A percentile compares a stretch with the other conserved stretches of the same genome.
phyloP scores from a whole-genome alignment of 345 rosid species.

The Brassica rapa region DNA sequence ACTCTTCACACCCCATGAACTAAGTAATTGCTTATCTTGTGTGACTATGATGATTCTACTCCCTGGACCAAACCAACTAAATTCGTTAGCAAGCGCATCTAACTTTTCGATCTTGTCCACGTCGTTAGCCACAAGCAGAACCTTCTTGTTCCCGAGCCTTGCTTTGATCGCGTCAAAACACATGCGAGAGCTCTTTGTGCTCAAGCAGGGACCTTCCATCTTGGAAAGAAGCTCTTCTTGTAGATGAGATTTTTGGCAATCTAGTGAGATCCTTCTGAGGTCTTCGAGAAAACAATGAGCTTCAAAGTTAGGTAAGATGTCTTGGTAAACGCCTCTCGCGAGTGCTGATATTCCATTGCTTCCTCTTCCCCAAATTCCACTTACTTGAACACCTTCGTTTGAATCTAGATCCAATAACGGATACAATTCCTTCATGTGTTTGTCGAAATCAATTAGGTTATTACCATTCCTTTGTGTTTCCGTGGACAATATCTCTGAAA shows the following conservation, averaged over 20 bases:
- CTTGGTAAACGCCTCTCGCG: background rate
- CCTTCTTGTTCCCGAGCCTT: slow-evolving; percentile 27
- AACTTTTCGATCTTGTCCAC: slow-evolving; percentile 32
- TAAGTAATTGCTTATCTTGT: slow-evolving; percentile 37
- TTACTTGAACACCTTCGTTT: background rate
- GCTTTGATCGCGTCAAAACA: slow-evolving; percentile 26
- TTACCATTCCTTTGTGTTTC: background rate
- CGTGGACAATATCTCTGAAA: background rate
- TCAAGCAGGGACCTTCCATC: slow-evolving; percentile 30
- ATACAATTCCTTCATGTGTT: slow-evolving; percentile 18
- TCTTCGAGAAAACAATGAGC: slow-evolving; percentile 38
- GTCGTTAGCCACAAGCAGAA: slow-evolving; percentile 38
- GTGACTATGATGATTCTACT: slow-evolving; percentile 37
- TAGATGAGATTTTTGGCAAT: slow-evolving; percentile 7
- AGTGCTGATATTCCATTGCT: background rate
- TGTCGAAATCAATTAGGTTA: slow-evolving; percentile 37
- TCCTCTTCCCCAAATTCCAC: slow-evolving; percentile 44
- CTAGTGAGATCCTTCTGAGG: slow-evolving; percentile 1
- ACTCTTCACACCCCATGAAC: background rate
- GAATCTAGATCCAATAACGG: slow-evolving; percentile 19
- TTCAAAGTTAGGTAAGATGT: slow-evolving; percentile 23
- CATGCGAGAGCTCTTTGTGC: slow-evolving; percentile 14
- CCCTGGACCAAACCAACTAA: slow-evolving; percentile 43
- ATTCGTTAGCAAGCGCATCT: slow-evolving; percentile 31
- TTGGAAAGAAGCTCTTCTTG: slow-evolving; percentile 10